A percentile compares a stretch with the other conserved stretches of the same genome.
These are phyloP conservation scores for Neodidymelliopsis sp. DNA, from an alignment of 2,329 filamentous ascomycete species.

Conservation along the genomic window DNA sequence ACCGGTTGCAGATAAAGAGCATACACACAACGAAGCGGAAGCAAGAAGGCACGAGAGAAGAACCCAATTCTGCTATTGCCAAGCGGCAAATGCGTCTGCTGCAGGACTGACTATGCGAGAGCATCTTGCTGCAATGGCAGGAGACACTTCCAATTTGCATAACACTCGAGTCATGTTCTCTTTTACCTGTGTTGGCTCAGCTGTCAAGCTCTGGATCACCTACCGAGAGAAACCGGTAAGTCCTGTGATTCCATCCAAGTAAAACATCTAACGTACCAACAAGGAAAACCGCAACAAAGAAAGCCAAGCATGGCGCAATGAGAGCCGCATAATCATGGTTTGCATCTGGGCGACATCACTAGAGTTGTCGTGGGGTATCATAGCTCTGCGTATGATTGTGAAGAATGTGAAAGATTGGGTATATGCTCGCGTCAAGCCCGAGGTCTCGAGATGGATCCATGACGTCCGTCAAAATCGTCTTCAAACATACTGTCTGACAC, in stretches of 20 bases:
- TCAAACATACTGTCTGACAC: neutral
- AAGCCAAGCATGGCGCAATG: neutral
- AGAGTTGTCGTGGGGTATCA: conserved; percentile 24
- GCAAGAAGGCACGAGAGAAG: neutral
- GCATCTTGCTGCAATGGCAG: neutral
- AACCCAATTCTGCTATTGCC: conserved; percentile 21
- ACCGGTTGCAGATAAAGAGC: neutral
- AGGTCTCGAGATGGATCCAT: conserved; percentile 9
- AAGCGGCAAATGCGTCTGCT: conserved; percentile 27
- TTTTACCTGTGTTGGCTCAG: conserved; percentile 24
- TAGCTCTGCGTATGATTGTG: conserved; percentile 17
- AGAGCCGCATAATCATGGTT: conserved; percentile 10
- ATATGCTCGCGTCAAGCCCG: conserved; percentile 7
- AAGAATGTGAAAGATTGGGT: conserved; percentile 23
- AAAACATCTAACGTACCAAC: neutral
- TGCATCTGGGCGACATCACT: conserved; percentile 28
- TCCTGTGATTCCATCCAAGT: neutral
- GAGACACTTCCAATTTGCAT: neutral
- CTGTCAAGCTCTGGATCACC: conserved; percentile 24
- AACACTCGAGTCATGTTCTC: conserved; percentile 20
- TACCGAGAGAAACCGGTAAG: conserved; percentile 13
- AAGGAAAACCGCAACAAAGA: neutral
- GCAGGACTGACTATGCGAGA: conserved; percentile 19
- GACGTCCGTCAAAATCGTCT: conserved; percentile 1
- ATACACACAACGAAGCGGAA: neutral